Percentiles rank a stretch among this genome's conserved stretches.
Evolutionary conservation across 2,329 filamentous ascomycete species (phyloP).

Genomic region (Clonostachys sp.): DNA sequence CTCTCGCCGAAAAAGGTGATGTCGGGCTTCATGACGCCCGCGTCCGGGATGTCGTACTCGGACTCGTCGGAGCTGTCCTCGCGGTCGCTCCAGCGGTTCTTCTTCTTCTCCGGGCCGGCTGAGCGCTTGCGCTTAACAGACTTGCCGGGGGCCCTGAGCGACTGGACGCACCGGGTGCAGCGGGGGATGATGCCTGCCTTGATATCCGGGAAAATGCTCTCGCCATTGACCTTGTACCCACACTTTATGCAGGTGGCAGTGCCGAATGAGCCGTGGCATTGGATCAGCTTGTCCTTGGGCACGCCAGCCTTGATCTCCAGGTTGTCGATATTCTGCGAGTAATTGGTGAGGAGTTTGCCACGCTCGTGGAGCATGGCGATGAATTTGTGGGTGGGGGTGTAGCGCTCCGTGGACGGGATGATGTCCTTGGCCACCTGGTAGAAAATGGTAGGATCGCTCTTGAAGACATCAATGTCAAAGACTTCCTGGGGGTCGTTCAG

Average conservation of each 20-base stretch:
- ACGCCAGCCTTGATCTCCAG: slow-evolving; percentile 87
- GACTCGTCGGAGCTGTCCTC: slow-evolving; percentile 36
- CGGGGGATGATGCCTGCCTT: slow-evolving; percentile 70
- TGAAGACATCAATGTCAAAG: slow-evolving; percentile 86
- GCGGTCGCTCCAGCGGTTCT: slow-evolving; percentile 20
- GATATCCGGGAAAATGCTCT: slow-evolving; percentile 76
- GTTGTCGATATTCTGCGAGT: slow-evolving; percentile 98
- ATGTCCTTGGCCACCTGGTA: slow-evolving; percentile 91
- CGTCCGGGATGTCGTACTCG: slow-evolving; percentile 52
- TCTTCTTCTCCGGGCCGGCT: slow-evolving; percentile 32
- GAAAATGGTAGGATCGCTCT: slow-evolving; percentile 82
- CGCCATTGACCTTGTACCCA: slow-evolving; percentile 66
- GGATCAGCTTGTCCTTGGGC: slow-evolving; percentile 73
- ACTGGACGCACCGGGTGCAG: slow-evolving; percentile 66
- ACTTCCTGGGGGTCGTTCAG: slow-evolving; percentile 86
- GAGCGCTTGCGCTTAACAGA: slow-evolving; percentile 32
- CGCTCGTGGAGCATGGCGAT: slow-evolving; percentile 85
- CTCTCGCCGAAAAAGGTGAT: slow-evolving; percentile 97
- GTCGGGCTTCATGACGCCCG: slow-evolving; percentile 91
- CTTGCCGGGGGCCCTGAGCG: slow-evolving; percentile 29
- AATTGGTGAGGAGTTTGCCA: slow-evolving; percentile 89
- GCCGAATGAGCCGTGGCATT: slow-evolving; percentile 95
- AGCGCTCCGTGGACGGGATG: slow-evolving; percentile 72
- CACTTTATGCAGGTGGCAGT: slow-evolving; percentile 88
- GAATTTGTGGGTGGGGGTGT: slow-evolving; percentile 90